Conservation (phyloP, 169 alveolate species). For the Fabrea salina region DNA sequence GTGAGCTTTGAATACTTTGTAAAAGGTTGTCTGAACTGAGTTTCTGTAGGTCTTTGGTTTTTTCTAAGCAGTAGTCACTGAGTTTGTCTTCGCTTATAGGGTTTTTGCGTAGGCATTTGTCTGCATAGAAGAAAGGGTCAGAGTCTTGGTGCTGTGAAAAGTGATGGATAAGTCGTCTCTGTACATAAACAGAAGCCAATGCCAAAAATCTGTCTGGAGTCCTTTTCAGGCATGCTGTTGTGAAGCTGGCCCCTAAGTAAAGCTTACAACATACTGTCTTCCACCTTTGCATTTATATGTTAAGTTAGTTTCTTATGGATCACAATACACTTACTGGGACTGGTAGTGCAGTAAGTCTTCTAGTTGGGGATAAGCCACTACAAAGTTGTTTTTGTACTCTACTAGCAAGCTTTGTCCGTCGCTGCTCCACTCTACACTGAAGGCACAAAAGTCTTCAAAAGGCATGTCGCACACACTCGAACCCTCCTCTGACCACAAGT, state of each 20-base stretch:
- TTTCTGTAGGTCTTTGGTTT: background rate
- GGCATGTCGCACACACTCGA: slow-evolving; percentile 72
- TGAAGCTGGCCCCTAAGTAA: background rate
- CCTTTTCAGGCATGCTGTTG: background rate
- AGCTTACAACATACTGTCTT: background rate
- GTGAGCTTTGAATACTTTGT: background rate
- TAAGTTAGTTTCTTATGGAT: too few relatives aligned
- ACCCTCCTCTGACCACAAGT: slow-evolving; percentile 62
- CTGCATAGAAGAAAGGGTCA: background rate
- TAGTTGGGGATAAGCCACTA: slow-evolving; percentile 27
- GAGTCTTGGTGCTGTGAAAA: background rate
- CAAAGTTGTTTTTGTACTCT: background rate
- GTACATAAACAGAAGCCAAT: background rate
- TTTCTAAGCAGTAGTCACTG: background rate
- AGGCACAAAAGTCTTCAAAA: background rate
- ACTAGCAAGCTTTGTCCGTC: background rate
- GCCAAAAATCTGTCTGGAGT: background rate
- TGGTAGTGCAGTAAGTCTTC: too few relatives aligned
- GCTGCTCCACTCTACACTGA: background rate
- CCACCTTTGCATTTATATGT: slow-evolving; percentile 3
- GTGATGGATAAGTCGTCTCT: background rate
- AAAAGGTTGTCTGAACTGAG: background rate
- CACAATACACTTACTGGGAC: too few relatives aligned
- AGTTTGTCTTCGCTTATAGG: background rate
- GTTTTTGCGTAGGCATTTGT: background rate